Evolutionary conservation across 192 early-diverging fungal species (phyloP).

Genomic region (Tieghemiomyces parasiticus): DNA sequence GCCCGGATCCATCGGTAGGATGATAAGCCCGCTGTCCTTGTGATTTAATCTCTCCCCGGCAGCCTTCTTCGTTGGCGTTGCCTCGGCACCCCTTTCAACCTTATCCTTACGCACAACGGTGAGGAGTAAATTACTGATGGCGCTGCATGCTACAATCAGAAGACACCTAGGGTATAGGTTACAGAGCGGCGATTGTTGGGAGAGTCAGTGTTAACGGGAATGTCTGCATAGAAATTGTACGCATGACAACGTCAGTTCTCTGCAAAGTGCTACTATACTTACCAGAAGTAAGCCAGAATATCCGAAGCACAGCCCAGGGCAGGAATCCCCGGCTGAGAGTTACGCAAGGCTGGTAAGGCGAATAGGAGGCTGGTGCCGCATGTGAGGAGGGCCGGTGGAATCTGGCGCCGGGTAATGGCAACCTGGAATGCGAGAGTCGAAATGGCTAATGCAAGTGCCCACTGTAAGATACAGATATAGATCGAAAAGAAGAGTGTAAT

Average conservation of each 20-base stretch:
- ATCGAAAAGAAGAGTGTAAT: not conserved
- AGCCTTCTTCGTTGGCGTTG: not conserved
- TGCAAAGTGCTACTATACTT: not conserved
- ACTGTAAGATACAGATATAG: not conserved
- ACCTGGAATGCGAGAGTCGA: slow-evolving; percentile 6
- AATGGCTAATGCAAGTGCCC: not conserved
- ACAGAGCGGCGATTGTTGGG: not conserved
- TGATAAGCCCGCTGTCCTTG: not conserved
- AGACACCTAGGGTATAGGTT: not conserved
- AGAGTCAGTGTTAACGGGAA: not conserved
- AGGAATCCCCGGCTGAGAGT: slow-evolving; percentile 3
- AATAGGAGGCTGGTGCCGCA: not conserved
- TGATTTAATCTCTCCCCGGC: not conserved
- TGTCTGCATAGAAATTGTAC: not conserved
- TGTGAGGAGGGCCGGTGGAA: not conserved
- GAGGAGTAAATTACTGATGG: slow-evolving; percentile 1
- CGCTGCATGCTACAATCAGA: not conserved
- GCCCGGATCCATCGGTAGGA: not conserved
- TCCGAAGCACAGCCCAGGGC: slow-evolving; percentile 8
- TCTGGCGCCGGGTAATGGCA: not conserved
- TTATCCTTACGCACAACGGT: not conserved
- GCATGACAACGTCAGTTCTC: not conserved
- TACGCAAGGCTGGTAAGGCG: slow-evolving; percentile 4
- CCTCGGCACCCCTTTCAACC: not conserved
- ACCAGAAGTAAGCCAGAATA: not conserved